Evolutionary conservation across 148 eudicot species (phyloP).

Genomic region (Agrostemma githago): DNA sequence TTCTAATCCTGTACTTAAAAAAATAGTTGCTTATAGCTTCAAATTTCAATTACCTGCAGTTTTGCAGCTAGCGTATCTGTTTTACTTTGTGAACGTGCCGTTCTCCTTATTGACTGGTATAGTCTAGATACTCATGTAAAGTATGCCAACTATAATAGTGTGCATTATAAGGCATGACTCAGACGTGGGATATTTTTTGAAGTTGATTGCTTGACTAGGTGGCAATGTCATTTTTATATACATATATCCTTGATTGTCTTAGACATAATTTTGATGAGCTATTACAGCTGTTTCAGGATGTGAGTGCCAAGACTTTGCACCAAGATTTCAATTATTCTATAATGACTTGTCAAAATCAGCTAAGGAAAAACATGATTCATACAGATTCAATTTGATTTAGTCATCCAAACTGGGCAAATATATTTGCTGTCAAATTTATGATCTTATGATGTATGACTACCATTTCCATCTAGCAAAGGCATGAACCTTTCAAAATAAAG

Average conservation of each 20-base stretch:
- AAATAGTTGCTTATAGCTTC: not conserved
- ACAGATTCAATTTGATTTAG: not conserved
- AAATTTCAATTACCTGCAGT: not conserved
- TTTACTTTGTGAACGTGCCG: not conserved
- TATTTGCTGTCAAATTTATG: not conserved
- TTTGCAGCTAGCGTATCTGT: not conserved
- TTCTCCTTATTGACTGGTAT: not conserved
- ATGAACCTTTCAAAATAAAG: not conserved
- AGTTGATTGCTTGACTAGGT: not conserved
- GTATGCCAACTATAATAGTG: not conserved
- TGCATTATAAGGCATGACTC: not conserved
- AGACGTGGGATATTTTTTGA: not conserved
- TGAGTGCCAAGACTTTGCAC: not conserved
- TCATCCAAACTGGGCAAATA: not conserved
- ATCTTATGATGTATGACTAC: not conserved
- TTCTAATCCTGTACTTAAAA: not conserved
- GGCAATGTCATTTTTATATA: not conserved
- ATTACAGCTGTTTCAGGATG: not conserved
- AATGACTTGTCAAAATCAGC: not conserved
- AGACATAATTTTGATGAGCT: not conserved
- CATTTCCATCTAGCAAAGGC: not conserved
- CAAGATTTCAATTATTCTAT: not conserved
- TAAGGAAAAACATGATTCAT: not conserved
- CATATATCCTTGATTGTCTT: not conserved
- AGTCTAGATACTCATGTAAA: not conserved